Evolutionary conservation across 1,139 yeast genomes (phyloP).

Genomic region (Candida glucosophila): DNA sequence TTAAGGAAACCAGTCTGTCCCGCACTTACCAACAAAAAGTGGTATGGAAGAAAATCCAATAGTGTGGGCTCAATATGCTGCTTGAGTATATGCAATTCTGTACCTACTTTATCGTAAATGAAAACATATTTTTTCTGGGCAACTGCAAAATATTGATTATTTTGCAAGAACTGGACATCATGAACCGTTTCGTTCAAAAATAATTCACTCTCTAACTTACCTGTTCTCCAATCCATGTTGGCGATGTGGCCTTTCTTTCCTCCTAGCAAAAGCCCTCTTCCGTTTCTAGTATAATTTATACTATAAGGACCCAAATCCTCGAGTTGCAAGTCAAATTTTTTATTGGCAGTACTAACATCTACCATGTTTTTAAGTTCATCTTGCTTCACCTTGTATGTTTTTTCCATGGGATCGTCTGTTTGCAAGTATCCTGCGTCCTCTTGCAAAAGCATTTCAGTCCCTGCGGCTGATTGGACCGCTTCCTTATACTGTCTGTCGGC

Average conservation of each 20-base stretch:
- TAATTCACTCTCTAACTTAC: constrained; percentile 71
- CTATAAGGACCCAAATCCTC: constrained; percentile 82
- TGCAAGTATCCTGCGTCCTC: constrained; percentile 83
- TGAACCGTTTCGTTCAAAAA: constrained; percentile 82
- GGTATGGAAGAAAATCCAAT: constrained; percentile 87
- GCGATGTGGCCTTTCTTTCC: constrained; percentile 95
- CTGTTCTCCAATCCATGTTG: constrained; percentile 91
- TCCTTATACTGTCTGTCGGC: constrained; percentile 68
- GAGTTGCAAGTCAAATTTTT: constrained; percentile 66
- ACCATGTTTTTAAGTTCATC: constrained; percentile 72
- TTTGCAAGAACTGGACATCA: constrained; percentile 84
- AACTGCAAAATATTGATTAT: constrained; percentile 89
- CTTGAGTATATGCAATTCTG: constrained; percentile 84
- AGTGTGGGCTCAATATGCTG: constrained; percentile 82
- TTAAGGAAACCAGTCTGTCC: constrained; percentile 84
- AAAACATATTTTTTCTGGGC: constrained; percentile 95
- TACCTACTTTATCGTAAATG: constrained; percentile 84
- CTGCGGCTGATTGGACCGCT: constrained; percentile 74
- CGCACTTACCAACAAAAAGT: constrained; percentile 77
- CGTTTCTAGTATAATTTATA: constrained; percentile 76
- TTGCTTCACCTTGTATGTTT: constrained; percentile 78
- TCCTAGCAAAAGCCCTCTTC: constrained; percentile 74
- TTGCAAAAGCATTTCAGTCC: constrained; percentile 76
- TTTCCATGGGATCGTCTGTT: constrained; percentile 83
- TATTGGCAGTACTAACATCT: constrained; percentile 65